These are phyloP conservation scores for Aspergillus sp. DNA, from an alignment of 2,329 filamentous ascomycete species.

Conservation along the genomic window DNA sequence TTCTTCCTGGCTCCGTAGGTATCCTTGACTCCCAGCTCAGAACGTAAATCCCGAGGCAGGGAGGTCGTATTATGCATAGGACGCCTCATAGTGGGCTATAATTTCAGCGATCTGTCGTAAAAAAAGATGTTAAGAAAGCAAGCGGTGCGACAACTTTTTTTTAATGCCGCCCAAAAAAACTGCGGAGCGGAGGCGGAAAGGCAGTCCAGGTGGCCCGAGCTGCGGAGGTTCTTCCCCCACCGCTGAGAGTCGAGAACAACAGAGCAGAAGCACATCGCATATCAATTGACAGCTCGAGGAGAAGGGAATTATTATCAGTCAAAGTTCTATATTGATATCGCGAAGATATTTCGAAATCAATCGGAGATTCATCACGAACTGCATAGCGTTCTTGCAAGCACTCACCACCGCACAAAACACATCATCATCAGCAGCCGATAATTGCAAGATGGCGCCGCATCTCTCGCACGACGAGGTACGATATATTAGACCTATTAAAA, in stretches of 20 bases:
- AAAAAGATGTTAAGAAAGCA: background rate
- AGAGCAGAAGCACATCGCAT: too few species aligned
- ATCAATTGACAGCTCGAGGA: too few species aligned
- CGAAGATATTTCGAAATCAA: too few species aligned
- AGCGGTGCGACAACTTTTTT: conserved; percentile 16
- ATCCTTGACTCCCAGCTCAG: conserved; percentile 37
- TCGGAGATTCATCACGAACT: too few species aligned
- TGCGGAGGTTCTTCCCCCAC: conserved; percentile 10
- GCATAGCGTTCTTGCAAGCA: too few species aligned
- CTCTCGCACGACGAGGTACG: conserved; percentile 39
- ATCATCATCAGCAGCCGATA: background rate
- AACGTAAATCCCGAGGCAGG: conserved; percentile 33
- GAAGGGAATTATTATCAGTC: too few species aligned
- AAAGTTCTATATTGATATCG: too few species aligned
- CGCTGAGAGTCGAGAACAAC: conserved; percentile 2
- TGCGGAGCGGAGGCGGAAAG: conserved; percentile 17
- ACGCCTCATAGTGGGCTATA: conserved; percentile 26
- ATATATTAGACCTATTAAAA: background rate
- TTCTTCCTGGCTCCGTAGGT: conserved; percentile 28
- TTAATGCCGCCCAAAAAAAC: conserved; percentile 14
- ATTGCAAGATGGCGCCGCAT: conserved; percentile 28
- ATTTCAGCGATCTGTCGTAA: background rate
- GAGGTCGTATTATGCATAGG: conserved; percentile 38
- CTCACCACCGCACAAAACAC: background rate
- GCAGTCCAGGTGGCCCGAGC: conserved; percentile 9